Evolutionary conservation across 495 filamentous ascomycete species (phyloP), one percentile per base, ranked within the genome.

Genomic region (Hypoxylon trugodes): DNA sequence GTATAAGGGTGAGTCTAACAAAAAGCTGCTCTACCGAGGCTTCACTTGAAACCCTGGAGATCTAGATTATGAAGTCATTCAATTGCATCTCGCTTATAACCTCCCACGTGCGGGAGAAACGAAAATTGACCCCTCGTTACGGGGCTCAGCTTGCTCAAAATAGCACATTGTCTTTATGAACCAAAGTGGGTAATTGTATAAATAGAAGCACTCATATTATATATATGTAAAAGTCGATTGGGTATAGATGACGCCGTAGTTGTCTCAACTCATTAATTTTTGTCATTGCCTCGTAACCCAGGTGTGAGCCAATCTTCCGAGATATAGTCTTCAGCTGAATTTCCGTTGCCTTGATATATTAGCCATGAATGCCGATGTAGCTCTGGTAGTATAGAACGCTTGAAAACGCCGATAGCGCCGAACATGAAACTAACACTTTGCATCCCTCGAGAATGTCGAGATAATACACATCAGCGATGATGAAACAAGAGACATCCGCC

Each of bases 321-420:
- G 46, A 61, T 48, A 46, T 49, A 46, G 45, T 48, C 40, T 66
- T 42, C 15, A 35, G 38, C 45, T 57, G 37, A 22, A 42, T 48
- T 51, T 19, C 37, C 38, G 13, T 25, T 16, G 33, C 41, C 38
- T 37, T 18, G 47, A 58, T n/a, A n/a, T n/a, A 61, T 49, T 51
- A 66, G 46, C 46, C 42, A 67, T 45, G 50, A 52, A 40, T 49
- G 50, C 25, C n/a, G 56, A 67, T 62, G 64, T 45, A 66, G 49
- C 15, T 41, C 25, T 30, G 24, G 55, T 37, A 42, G 52, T 18
- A 26, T 41, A 54, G 45, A 58, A 57, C 38, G 57, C 57, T 57
- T 66, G 22, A 46, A 54, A 67, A 67, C 53, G 64, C 64, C 64
- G 53, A 45, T 24, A 53, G 64, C 58, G 64, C 64, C 64, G 58